Percentiles rank a stretch among this genome's conserved stretches.
Conservation (phyloP, 1,284 basidiomycete species). For the Marasmius sp. region DNA sequence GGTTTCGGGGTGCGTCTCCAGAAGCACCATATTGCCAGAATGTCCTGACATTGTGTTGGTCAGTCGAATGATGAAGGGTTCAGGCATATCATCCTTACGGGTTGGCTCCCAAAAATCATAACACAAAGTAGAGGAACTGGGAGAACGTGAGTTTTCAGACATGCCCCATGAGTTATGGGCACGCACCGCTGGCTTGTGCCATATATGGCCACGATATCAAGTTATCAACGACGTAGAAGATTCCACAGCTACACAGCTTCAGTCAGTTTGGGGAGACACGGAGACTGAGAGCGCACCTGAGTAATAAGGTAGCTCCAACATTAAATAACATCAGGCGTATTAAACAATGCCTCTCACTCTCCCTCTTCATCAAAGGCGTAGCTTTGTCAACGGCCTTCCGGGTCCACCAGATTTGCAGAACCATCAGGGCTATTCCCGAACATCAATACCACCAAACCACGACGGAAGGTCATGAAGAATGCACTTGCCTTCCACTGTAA, state of each 20-base stretch:
- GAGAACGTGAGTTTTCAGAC: not conserved
- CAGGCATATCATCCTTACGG: slow-evolving; percentile 25
- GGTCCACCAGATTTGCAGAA: slow-evolving; percentile 24
- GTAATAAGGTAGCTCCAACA: slow-evolving; percentile 8
- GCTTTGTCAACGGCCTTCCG: not conserved
- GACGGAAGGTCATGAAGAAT: not conserved
- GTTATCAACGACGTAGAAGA: slow-evolving; percentile 38
- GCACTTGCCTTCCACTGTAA: slow-evolving; percentile 45
- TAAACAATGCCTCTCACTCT: slow-evolving; percentile 31
- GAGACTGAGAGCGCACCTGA: not conserved
- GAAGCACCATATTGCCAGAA: slow-evolving; percentile 34
- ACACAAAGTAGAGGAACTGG: slow-evolving; percentile 45
- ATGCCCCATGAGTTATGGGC: slow-evolving; percentile 3
- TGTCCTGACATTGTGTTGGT: slow-evolving; percentile 27
- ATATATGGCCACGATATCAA: slow-evolving; percentile 41
- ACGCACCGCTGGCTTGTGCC: slow-evolving; percentile 50
- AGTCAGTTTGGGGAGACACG: not conserved
- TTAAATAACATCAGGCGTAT: slow-evolving; percentile 44
- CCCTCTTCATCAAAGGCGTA: slow-evolving; percentile 33
- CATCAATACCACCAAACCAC: too few relatives aligned
- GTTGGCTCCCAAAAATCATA: slow-evolving; percentile 47
- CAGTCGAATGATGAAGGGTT: not conserved
- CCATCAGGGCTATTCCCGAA: not conserved
- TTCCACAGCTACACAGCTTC: slow-evolving; percentile 29
- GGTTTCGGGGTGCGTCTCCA: slow-evolving; percentile 19